Evolutionary conservation across 768 basidiomycete species (phyloP).

Genomic region (Dendrothele bispora): DNA sequence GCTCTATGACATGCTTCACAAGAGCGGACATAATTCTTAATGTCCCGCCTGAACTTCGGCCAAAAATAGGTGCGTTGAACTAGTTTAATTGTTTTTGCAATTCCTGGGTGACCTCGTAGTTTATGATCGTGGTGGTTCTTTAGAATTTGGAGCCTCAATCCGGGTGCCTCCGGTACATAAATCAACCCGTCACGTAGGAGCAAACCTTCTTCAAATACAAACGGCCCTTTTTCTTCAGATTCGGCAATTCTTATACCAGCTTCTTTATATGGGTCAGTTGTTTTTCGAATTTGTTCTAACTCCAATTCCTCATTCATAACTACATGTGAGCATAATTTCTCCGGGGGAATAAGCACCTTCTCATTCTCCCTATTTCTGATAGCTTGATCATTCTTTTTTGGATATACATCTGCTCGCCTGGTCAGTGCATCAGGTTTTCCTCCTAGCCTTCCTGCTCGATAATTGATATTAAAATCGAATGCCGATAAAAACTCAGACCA

Average conservation of each 20-base stretch:
- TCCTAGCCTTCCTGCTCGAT: conserved; percentile 17
- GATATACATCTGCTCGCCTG: conserved; percentile 12
- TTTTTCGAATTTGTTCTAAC: not conserved
- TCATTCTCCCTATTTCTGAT: not conserved
- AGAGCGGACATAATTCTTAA: conserved; percentile 16
- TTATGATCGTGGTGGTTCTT: conserved; percentile 19
- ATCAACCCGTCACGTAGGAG: conserved; percentile 1
- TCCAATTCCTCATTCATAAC: not conserved
- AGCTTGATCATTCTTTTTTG: conserved; percentile 11
- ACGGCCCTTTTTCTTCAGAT: not conserved
- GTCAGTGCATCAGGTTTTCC: conserved; percentile 18
- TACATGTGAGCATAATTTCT: too few species aligned
- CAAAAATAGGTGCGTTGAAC: conserved; percentile 14
- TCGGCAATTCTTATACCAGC: not conserved
- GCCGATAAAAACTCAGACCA: too few species aligned
- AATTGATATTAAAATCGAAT: conserved; percentile 12
- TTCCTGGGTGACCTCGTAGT: conserved; percentile 25
- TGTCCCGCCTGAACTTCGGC: too few species aligned
- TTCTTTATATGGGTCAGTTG: not conserved
- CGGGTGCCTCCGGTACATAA: conserved; percentile 16
- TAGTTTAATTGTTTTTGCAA: conserved; percentile 19
- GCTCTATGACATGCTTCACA: conserved; percentile 23
- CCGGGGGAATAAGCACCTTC: not conserved
- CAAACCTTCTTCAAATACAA: not conserved
- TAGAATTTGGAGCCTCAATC: conserved; percentile 16